Evolutionary conservation across 106 monocot genomes (phyloP), one percentile per base, ranked within the genome.

Genomic region (Acorus gramineus): DNA sequence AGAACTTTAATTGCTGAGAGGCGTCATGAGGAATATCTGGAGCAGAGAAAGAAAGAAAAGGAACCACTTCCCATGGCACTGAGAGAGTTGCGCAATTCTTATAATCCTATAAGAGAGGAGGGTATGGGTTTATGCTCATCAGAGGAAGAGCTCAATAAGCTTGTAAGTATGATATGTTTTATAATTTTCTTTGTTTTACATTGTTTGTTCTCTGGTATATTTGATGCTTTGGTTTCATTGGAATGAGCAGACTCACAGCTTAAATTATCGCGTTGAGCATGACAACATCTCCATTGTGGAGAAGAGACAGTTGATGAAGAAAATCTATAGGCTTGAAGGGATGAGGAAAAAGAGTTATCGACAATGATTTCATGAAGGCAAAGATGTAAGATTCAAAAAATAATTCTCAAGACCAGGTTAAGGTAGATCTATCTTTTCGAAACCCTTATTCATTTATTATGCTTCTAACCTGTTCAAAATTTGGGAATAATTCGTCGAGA

Each of bases 251-350:
- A 83, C 91, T 9, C 67, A 74, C 53, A 87, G 87, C 59, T 68
- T 98, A 70, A 66, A 98, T 14, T 91, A 92, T 60, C 84, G 79
- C 54, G 83, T 98, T 60, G 78, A 80, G 64, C 96, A 98, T 71
- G 96, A 98, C 65, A 98, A 85, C 67, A 91, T 88, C 59, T 71
- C 87, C 51, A 77, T 98, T 55, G 60, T 69, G 60, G 81, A 82
- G 78, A 91, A 98, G 74, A 98, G 92, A 68, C 82, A 83, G 51
- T 43, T 98, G 55, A 70, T 98, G 14, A 91, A 87, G 59, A 85
- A 98, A 53, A 98, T 98, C 13, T 91, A 88, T 55, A 75, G 79
- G 47, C 88, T 98, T 66, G 88, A 98, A 73, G 85, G 77, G 48
- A 88, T 87, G 46, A 80, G 96, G 69, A 83, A 80, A n/a, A 28